A percentile compares a stretch with the other conserved stretches of the same genome.
phyloP scores from a whole-genome alignment of 495 filamentous ascomycete species.

The Talaromyces thailandensis region DNA sequence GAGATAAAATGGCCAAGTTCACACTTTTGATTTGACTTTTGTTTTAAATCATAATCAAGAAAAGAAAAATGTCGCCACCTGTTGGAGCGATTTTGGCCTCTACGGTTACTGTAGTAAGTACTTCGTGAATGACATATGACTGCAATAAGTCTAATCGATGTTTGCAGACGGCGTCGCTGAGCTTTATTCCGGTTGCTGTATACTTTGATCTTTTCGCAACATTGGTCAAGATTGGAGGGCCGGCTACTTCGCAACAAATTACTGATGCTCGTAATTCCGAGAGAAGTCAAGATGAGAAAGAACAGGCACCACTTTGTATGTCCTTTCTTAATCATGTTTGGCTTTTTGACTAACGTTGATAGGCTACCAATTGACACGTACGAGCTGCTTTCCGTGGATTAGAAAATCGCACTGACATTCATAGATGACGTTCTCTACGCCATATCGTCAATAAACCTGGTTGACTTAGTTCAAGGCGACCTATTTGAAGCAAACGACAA shows the following conservation, averaged over 20 bases:
- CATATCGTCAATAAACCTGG: slow-evolving; percentile 26
- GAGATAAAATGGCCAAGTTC: neutral
- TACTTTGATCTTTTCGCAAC: slow-evolving; percentile 25
- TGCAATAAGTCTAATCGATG: neutral
- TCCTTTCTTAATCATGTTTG: neutral
- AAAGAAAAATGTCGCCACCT: neutral
- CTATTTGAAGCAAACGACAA: slow-evolving; percentile 22
- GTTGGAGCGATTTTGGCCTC: slow-evolving; percentile 20
- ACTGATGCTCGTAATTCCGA: slow-evolving; percentile 13
- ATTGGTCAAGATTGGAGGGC: slow-evolving; percentile 14
- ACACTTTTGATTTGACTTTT: neutral
- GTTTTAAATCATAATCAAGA: neutral
- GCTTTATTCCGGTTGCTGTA: slow-evolving; percentile 29
- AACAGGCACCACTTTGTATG: slow-evolving; percentile 16
- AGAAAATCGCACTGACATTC: slow-evolving; percentile 6
- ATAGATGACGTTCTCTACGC: slow-evolving; percentile 28
- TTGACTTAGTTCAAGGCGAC: slow-evolving; percentile 20
- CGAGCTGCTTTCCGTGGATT: neutral
- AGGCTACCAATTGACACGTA: slow-evolving; percentile 18
- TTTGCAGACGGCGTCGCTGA: slow-evolving; percentile 19
- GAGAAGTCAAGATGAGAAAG: slow-evolving; percentile 1
- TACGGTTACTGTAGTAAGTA: slow-evolving; percentile 20
- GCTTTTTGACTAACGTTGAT: neutral
- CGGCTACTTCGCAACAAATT: slow-evolving; percentile 18
- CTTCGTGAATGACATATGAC: neutral